Base-by-base conservation (phyloP, 441 rosid genomes). In the Pelargonium australe region DNA sequence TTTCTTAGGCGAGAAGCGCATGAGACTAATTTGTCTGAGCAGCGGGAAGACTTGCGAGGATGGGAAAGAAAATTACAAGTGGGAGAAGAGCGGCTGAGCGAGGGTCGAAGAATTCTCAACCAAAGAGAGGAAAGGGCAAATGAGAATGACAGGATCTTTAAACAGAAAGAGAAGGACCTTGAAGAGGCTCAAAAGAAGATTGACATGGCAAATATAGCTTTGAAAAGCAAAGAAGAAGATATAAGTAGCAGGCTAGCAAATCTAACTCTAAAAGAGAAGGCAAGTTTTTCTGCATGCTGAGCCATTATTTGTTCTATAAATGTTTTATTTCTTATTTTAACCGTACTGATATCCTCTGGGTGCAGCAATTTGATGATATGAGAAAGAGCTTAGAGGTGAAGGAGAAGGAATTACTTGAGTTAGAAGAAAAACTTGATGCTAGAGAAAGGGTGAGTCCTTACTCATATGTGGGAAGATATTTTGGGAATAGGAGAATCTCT, bases 121-220 rank as follows among this genome's bases (percentile, higher is more conserved):
- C 96, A 92, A 76, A 89, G 98, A 79, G 99, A 95, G 84, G 95
- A 92, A 73, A 90, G 89, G 78, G 89, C 97, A 69, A 95, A 87
- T 73, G 96, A 87, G 77, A 84, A 77, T 45, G 90, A 90, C 79
- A 86, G 74, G 78, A 77, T 86, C 41, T 78, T 81, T 60, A 92
- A 87, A 80, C 85, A 81, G 77, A 95, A 90, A 73, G 91, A 90
- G 83, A 90, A 84, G 76, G 86, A 86, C 51, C 83, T 92, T 74
- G 98, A 95, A 77, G 96, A 85, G 72, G 68, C 80, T 10, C 96
- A 87, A 65, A 86, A 86, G 85, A 86, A 79, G 80, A 85, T 89
- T 58, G 95, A 90, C 68, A 91, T 81, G 51, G 87, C 84, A 61
- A 85, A 87, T 76, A 70, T 75, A 62, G 70, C 71, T 68, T 72